Base-by-base conservation (phyloP, 1,284 basidiomycete genomes). In the Papiliotrema fonsecae region DNA sequence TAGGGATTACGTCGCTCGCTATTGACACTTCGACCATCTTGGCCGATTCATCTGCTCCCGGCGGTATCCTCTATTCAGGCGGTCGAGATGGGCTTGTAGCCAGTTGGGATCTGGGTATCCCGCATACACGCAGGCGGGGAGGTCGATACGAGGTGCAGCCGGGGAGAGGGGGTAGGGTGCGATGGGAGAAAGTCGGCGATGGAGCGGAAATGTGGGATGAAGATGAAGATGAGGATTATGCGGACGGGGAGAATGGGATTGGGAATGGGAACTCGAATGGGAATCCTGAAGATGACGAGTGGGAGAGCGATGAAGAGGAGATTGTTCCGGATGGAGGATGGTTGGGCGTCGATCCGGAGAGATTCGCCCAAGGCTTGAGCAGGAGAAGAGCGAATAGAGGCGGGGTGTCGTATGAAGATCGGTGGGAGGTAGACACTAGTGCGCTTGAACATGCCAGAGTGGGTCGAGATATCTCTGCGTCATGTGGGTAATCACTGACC, bases 61-160 rank as follows among this genome's bases (percentile, higher is more conserved):
- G 86, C 56, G 94, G 96, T 1, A 94, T 98, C 42, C 76, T 98
- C 9, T 97, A 97, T 70, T 86, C 90, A 1, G 93, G 87, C 25
- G 93, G 91, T 10, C 78, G 92, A 45, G 94, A 98, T 75, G 94
- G 96, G 0, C 79, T 94, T 30, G 79, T 97, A 31, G 86, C 90
- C 37, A 82, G 86, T 2, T 97, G 93, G 91, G 91, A 98, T 67
- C 77, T 97, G 13, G 82, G 80, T 6, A 75, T 96, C 11, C 77
- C 82, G 1, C 83, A 85, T 77, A 73, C 62, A 34, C 64, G 74
- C 52, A 65, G 69, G 22, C 59, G 76, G 35, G 60, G 65, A 14
- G 65, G 63, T 7, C 77, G 78, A 48, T 76, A 75, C 47, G 51
- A 64, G 45, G 37, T 54, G 49, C 42, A 59, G 31, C 58, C 64